Conservation (phyloP, 306 rosid species). For the Corylus heterophylla region DNA sequence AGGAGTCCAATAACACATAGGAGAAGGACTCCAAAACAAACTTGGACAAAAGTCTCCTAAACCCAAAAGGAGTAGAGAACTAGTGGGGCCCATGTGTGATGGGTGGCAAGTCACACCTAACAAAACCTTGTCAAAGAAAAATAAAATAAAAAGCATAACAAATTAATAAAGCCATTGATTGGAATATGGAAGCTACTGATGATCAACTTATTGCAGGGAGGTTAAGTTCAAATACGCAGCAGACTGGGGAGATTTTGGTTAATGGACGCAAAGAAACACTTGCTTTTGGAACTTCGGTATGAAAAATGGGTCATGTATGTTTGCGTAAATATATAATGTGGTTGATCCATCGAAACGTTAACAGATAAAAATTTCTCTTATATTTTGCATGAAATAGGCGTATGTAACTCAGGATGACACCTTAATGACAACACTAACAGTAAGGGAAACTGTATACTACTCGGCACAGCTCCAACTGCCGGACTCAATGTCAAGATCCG, state of each 20-base stretch:
- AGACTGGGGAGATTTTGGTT: slow-evolving; percentile 52
- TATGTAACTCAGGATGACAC: slow-evolving; percentile 73
- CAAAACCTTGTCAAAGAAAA: too few species aligned
- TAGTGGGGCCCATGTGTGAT: too few species aligned
- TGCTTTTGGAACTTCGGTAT: slow-evolving; percentile 61
- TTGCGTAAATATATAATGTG: too few species aligned
- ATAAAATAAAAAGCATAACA: too few species aligned
- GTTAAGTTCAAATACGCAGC: slow-evolving; percentile 41
- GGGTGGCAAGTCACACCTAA: too few species aligned
- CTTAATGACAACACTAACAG: slow-evolving; percentile 54
- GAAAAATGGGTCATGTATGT: not conserved
- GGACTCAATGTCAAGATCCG: slow-evolving; percentile 48
- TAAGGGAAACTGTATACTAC: slow-evolving; percentile 51
- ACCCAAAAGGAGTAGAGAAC: too few species aligned
- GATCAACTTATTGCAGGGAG: slow-evolving; percentile 45
- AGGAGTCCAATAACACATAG: too few species aligned
- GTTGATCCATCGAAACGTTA: too few species aligned
- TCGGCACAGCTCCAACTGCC: slow-evolving; percentile 53
- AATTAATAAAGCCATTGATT: too few species aligned
- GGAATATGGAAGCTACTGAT: not conserved
- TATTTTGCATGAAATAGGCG: slow-evolving; percentile 34
- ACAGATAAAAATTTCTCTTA: not conserved
- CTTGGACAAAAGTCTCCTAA: too few species aligned
- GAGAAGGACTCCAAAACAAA: too few species aligned
- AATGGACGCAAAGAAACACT: slow-evolving; percentile 55